phyloP scores from a whole-genome alignment of 1,284 basidiomycete genomes.

The Sporisorium exsertum region DNA sequence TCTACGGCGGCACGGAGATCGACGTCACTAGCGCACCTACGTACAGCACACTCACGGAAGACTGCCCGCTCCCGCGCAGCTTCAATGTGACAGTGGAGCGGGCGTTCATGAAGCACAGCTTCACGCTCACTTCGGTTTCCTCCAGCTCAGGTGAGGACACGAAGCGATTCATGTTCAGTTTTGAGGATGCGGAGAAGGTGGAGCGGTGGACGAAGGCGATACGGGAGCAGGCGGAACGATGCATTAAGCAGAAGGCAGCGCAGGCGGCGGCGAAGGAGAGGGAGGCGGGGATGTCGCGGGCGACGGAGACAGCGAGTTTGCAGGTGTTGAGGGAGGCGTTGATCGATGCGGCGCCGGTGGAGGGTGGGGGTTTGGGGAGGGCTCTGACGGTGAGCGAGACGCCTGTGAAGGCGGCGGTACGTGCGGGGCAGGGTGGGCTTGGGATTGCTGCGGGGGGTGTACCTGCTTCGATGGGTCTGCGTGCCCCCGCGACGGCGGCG shows the following conservation, averaged over 20 bases:
- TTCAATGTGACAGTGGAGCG: slow-evolving; percentile 55
- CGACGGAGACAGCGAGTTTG: slow-evolving; percentile 34
- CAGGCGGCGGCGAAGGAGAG: neutral
- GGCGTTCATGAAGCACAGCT: slow-evolving; percentile 59
- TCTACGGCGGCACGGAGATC: slow-evolving; percentile 45
- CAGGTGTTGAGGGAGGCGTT: slow-evolving; percentile 57
- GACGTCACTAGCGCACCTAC: slow-evolving; percentile 8
- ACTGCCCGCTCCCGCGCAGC: slow-evolving; percentile 40
- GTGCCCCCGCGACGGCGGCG: neutral
- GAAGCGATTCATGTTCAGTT: slow-evolving; percentile 58
- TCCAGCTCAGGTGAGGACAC: neutral
- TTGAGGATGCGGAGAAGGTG: slow-evolving; percentile 38
- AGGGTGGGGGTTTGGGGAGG: slow-evolving; percentile 6
- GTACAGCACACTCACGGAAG: neutral
- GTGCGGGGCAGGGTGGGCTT: slow-evolving; percentile 1
- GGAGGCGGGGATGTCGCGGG: slow-evolving; percentile 11
- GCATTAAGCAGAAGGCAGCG: slow-evolving; percentile 16
- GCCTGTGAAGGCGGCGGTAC: neutral
- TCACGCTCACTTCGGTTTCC: slow-evolving; percentile 35
- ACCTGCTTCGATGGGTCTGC: neutral
- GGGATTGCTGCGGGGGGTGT: neutral
- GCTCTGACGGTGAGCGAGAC: slow-evolving; percentile 18
- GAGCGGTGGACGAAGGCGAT: slow-evolving; percentile 27
- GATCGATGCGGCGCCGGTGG: slow-evolving; percentile 19
- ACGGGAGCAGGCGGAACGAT: slow-evolving; percentile 11